Conservation (phyloP, 257 asterid species). For the Forsythia suspensa region DNA sequence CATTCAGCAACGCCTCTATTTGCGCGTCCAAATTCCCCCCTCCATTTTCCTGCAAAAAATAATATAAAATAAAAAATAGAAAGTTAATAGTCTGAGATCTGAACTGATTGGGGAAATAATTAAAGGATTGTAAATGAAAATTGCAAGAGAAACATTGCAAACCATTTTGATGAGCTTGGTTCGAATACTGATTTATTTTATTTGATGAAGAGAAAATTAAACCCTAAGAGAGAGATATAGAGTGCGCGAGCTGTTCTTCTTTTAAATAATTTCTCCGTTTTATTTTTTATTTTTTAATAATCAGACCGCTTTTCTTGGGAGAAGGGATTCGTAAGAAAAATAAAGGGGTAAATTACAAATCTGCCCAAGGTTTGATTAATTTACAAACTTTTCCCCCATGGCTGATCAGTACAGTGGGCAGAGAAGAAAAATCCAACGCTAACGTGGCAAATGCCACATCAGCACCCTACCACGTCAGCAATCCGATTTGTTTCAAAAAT, state of each 20-base stretch:
- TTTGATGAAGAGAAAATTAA: not conserved
- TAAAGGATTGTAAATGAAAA: not conserved
- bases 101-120: not conserved
- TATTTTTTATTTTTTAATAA: not conserved
- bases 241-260: not conserved
- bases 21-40: slow-evolving; percentile 65
- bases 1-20: slow-evolving; percentile 73
- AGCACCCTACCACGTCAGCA: too few species aligned
- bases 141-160: not conserved
- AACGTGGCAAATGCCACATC: too few species aligned
- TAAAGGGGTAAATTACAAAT: too few species aligned
- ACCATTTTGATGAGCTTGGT: not conserved
- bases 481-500: too few species aligned
- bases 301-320: not conserved
- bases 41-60: slow-evolving; percentile 60
- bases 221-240: not conserved
- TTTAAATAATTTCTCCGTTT: not conserved
- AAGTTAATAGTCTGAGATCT: slow-evolving; percentile 30
- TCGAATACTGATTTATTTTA: not conserved
- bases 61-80: not conserved
- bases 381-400: too few species aligned
- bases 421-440: too few species aligned
- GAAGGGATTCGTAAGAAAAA: not conserved
- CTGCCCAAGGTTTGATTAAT: too few species aligned
- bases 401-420: too few species aligned